Conservation (phyloP, 768 basidiomycete species). For the Galerina marginata region DNA sequence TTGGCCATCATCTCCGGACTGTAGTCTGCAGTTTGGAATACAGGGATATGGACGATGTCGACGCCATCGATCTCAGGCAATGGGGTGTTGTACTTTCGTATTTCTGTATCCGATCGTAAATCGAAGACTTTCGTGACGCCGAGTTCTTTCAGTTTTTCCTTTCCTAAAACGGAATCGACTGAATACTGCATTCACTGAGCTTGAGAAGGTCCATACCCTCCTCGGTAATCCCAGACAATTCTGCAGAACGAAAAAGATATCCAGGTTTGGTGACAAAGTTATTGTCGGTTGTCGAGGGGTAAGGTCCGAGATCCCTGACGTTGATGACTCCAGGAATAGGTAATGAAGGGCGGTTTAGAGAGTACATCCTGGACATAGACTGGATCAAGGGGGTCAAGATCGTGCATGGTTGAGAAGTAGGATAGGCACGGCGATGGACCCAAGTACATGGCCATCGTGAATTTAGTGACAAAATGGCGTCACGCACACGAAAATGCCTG, state of each 20-base stretch:
- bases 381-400: slow-evolving; percentile 70
- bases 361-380: slow-evolving; percentile 65
- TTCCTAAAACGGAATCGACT: slow-evolving; percentile 47
- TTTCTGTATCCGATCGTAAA: slow-evolving; percentile 81
- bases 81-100: slow-evolving; percentile 72
- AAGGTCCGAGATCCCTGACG: slow-evolving; percentile 72
- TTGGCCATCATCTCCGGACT: slow-evolving; percentile 85
- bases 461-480: slow-evolving; percentile 25
- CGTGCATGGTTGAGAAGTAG: slow-evolving; percentile 40
- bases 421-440: neutral
- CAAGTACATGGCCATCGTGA: neutral
- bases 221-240: slow-evolving; percentile 71
- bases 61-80: slow-evolving; percentile 69
- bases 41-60: slow-evolving; percentile 63
- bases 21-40: slow-evolving; percentile 77
- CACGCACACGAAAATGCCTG: slow-evolving; percentile 43
- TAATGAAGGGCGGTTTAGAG: slow-evolving; percentile 72
- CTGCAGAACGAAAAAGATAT: slow-evolving; percentile 71
- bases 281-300: slow-evolving; percentile 51
- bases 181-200: neutral
- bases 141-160: slow-evolving; percentile 57
- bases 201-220: slow-evolving; percentile 53
- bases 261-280: slow-evolving; percentile 61
- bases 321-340: slow-evolving; percentile 78
- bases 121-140: slow-evolving; percentile 77